Conservation (phyloP, 805 yeast genomes). For the Pichia sporocuriosa region DNA sequence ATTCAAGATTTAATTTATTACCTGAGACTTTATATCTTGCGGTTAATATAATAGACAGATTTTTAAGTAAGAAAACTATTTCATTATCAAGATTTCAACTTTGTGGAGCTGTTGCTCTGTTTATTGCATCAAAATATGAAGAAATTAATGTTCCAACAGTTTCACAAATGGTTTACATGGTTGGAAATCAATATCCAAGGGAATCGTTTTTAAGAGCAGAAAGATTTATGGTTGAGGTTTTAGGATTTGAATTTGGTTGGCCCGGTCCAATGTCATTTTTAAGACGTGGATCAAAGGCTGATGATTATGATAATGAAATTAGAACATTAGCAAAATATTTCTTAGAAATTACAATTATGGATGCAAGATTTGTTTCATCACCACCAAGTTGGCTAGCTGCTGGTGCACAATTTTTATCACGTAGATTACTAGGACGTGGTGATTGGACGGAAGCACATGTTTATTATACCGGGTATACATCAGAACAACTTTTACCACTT, state of each 20-base stretch:
- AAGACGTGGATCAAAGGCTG: slow-evolving; percentile 85
- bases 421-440: slow-evolving; percentile 70
- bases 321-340: slow-evolving; percentile 84
- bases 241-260: slow-evolving; percentile 70
- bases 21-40: slow-evolving; percentile 84
- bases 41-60: slow-evolving; percentile 80
- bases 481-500: slow-evolving; percentile 73
- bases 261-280: slow-evolving; percentile 90
- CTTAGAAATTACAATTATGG: slow-evolving; percentile 70
- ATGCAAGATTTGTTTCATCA: slow-evolving; percentile 60
- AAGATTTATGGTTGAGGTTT: slow-evolving; percentile 62
- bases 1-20: slow-evolving; percentile 67
- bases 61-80: slow-evolving; percentile 63
- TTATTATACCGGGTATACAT: slow-evolving; percentile 88
- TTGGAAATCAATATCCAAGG: slow-evolving; percentile 74
- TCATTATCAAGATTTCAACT: slow-evolving; percentile 82
- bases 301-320: slow-evolving; percentile 75
- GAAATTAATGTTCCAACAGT: slow-evolving; percentile 88
- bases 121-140: slow-evolving; percentile 91
- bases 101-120: slow-evolving; percentile 86
- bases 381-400: slow-evolving; percentile 77
- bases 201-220: slow-evolving; percentile 79
- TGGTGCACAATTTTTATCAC: slow-evolving; percentile 75
- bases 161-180: slow-evolving; percentile 74
- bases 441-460: slow-evolving; percentile 81